phyloP scores from a whole-genome alignment of 345 rosid species.

The Xanthoceras sorbifolium region DNA sequence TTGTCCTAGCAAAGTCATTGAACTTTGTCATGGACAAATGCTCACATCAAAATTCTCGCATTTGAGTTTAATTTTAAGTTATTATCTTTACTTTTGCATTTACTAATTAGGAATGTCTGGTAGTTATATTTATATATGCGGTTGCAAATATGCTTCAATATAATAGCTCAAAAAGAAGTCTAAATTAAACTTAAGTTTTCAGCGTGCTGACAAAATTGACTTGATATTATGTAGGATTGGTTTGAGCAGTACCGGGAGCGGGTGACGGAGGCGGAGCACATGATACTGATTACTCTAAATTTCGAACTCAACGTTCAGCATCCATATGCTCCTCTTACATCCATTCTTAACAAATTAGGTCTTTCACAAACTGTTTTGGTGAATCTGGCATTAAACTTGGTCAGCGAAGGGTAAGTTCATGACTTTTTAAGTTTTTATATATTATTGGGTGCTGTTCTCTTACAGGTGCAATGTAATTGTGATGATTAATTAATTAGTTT shows the following conservation, averaged over 20 bases:
- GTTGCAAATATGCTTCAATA: not conserved
- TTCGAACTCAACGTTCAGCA: constrained; percentile 81
- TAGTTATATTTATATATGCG: not conserved
- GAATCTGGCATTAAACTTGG: constrained; percentile 70
- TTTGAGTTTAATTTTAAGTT: not conserved
- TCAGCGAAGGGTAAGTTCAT: constrained; percentile 76
- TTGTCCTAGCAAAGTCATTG: not conserved
- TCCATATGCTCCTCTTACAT: constrained; percentile 67
- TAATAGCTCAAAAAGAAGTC: not conserved
- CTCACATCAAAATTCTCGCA: not conserved
- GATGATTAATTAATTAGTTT: constrained; percentile 21
- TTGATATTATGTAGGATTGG: constrained; percentile 60
- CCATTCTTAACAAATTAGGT: constrained; percentile 66
- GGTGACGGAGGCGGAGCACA: constrained; percentile 72
- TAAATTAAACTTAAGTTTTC: constrained; percentile 8
- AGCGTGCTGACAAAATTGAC: constrained; percentile 15
- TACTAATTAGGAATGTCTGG: not conserved
- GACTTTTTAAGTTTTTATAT: constrained; percentile 5
- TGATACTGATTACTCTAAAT: constrained; percentile 69
- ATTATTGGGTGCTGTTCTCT: constrained; percentile 23
- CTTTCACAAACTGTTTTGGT: constrained; percentile 65
- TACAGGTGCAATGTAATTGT: constrained; percentile 25
- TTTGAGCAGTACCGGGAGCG: constrained; percentile 76
- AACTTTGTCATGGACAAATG: not conserved
- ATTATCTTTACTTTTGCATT: not conserved